Percentiles rank a stretch among this genome's conserved stretches.
phyloP scores from a whole-genome alignment of 192 early-diverging fungal species.

The Jimgerdemannia lactiflua region DNA sequence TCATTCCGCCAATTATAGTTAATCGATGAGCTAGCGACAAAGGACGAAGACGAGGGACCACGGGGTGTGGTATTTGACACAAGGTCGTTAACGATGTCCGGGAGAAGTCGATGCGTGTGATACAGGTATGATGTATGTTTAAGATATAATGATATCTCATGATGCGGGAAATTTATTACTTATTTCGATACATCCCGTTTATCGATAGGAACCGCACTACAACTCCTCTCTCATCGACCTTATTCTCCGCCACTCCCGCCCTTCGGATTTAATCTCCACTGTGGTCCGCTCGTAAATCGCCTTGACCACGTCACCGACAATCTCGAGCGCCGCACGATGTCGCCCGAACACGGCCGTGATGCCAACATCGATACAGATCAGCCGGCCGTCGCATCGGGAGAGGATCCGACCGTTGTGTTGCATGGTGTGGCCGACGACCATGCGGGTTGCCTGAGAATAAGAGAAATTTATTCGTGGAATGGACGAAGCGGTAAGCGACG shows the following conservation, averaged over 20 bases:
- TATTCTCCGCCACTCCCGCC: neutral
- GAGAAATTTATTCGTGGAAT: neutral
- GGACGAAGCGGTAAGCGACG: neutral
- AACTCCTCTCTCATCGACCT: neutral
- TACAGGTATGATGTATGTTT: neutral
- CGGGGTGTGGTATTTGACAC: no score
- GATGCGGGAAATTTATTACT: neutral
- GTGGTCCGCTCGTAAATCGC: conserved; percentile 38
- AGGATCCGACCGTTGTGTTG: conserved; percentile 54
- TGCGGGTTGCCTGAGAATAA: conserved; percentile 50
- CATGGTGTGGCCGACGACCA: conserved; percentile 71
- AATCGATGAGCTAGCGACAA: no score
- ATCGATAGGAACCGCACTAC: neutral
- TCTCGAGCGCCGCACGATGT: conserved; percentile 68
- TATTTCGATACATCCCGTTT: no score
- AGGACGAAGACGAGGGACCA: no score
- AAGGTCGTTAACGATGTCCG: no score
- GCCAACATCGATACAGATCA: conserved; percentile 72
- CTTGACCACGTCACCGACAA: conserved; percentile 52
- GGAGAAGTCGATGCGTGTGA: no score
- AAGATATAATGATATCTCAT: neutral
- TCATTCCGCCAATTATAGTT: no score
- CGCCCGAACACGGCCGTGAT: conserved; percentile 67
- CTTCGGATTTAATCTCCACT: conserved; percentile 7
- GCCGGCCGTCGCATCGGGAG: conserved; percentile 56